Base-by-base conservation (phyloP, 1,284 basidiomycete species). In the Moesziomyces sp. region DNA sequence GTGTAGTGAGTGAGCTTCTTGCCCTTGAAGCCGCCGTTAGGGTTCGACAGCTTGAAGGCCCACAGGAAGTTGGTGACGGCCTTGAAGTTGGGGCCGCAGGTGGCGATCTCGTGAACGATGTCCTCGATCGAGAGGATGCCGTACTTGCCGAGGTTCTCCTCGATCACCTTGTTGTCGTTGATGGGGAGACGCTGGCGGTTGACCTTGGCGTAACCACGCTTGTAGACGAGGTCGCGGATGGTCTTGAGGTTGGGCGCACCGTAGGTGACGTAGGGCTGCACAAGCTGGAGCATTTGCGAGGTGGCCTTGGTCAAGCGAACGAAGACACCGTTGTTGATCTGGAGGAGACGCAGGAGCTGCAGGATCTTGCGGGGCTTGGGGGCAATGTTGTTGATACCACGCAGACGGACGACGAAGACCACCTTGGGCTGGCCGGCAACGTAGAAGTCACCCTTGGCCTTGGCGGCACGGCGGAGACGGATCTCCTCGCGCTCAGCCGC, bases 271-370 rank as follows among this genome's bases (percentile, higher is more conserved):
- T 97, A 99, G 58, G 97, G 96, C 87, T 96, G 93, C 79, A 99
- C 91, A 61, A 98, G 89, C 85, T 94, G 93, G 82, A 99, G 91
- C 97, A 98, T 98, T 86, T 98, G 93, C 83, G 93, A 90, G 58
- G 95, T 98, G 43, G 97, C 95, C 87, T 90, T 94, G 84, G 94
- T 99, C 68, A 94, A 93, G 86, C 95, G 95, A 85, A 99, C 90
- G 85, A 99, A 99, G 67, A 99, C 92, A 87, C 96, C 97, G 85
- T 97, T 98, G 91, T 99, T 99, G 89, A 99, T 99, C 87, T 99
- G 97, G 79, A 97, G 91, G 72, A 99, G 91, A 83, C 96, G 94
- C 85, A 99, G 92, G 75, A 99, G 91, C 86, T 99, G 96, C 84
- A 99, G 88, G 85, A 99, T 97, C 89, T 99, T 99, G 86, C 94